Conservation (phyloP, 139 green algal species). For the Tetradesmus obliquus region DNA sequence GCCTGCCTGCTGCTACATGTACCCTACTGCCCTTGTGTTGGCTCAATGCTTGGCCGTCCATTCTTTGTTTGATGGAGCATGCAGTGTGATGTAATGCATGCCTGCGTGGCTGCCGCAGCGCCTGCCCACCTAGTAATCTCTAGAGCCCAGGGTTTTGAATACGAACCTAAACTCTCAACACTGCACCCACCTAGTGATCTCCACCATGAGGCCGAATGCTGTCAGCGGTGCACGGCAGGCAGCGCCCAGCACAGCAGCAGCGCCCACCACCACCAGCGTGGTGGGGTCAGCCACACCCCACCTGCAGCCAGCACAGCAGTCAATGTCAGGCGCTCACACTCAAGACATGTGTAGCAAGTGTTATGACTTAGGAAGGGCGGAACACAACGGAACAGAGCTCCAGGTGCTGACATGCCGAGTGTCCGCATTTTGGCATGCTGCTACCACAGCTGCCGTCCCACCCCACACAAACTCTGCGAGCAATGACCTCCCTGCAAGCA, state of each 20-base stretch:
- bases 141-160: background rate
- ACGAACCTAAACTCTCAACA: no score
- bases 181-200: slow-evolving; percentile 58
- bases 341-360: background rate
- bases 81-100: background rate
- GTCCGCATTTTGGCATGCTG: no score
- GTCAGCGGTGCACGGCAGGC: slow-evolving; percentile 72
- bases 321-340: background rate
- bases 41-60: no score
- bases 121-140: background rate
- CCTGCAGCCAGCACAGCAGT: slow-evolving; percentile 6
- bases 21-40: no score
- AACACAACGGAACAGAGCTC: background rate
- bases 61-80: background rate
- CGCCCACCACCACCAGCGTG: slow-evolving; percentile 72
- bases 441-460: no score
- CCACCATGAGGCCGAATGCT: slow-evolving; percentile 70
- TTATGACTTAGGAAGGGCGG: background rate
- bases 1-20: no score
- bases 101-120: background rate
- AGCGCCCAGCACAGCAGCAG: slow-evolving; percentile 71
- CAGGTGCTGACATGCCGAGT: no score
- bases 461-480: no score
- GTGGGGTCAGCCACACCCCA: slow-evolving; percentile 65
- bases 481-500: no score